These are phyloP conservation scores for Tympanopsis confertula DNA, from an alignment of 2,329 filamentous ascomycete genomes.

Conservation along the genomic window DNA sequence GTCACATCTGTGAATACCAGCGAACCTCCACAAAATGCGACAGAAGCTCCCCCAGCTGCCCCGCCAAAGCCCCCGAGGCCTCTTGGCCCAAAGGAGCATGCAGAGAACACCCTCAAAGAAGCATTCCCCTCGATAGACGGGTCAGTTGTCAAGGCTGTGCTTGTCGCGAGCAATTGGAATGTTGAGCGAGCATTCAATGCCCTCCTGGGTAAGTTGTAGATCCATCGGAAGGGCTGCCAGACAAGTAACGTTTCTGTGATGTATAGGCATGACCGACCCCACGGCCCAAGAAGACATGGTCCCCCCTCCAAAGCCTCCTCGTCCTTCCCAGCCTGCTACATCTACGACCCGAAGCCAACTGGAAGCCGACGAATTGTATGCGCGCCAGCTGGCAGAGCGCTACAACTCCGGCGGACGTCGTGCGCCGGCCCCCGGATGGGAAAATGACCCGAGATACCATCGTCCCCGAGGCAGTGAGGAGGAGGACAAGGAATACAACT, in stretches of 20 bases:
- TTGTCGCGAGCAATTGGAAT: slow-evolving; percentile 73
- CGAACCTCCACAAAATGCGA: slow-evolving; percentile 10
- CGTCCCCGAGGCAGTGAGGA: slow-evolving; percentile 14
- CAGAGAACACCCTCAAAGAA: slow-evolving; percentile 78
- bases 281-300: slow-evolving; percentile 50
- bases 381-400: slow-evolving; percentile 83
- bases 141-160: slow-evolving; percentile 73
- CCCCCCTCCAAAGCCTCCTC: slow-evolving; percentile 71
- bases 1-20: slow-evolving; percentile 28
- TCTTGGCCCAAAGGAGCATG: slow-evolving; percentile 69
- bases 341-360: slow-evolving; percentile 58
- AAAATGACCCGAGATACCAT: neutral
- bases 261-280: slow-evolving; percentile 66
- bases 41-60: slow-evolving; percentile 25
- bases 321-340: slow-evolving; percentile 55
- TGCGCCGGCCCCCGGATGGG: slow-evolving; percentile 4
- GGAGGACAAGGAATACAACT: slow-evolving; percentile 70
- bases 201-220: slow-evolving; percentile 63
- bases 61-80: slow-evolving; percentile 82
- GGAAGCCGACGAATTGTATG: slow-evolving; percentile 82
- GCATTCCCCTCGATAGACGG: slow-evolving; percentile 80
- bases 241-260: too few species aligned
- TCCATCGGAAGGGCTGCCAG: too few species aligned
- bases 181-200: slow-evolving; percentile 95
- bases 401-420: slow-evolving; percentile 42